Evolutionary conservation across 305 asterid species (phyloP), one percentile per base, ranked within the genome.

Genomic region (Solanum hybrid): DNA sequence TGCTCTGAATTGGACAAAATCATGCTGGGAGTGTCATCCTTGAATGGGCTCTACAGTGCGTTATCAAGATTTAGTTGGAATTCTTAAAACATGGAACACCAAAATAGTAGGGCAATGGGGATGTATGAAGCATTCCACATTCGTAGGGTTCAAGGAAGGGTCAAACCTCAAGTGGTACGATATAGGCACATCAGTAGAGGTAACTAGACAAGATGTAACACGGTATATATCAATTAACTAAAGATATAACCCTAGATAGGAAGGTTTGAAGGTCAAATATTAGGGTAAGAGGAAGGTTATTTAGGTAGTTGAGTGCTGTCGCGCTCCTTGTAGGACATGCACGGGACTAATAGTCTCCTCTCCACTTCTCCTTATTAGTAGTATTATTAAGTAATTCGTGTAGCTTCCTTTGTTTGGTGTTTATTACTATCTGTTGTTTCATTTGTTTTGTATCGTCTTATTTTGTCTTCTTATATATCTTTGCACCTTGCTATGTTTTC

Each of bases 1-100:
- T 2, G 1, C 0, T 5, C 0, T 51, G 7, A 0, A 5, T 51
- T 16, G 0, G 22, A 51, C 1, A 46, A 51, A 46, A 16, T 51
- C 3, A 1, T 51, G 8, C 0, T 51, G 8, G 1, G 7, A 51
- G 22, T 0, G 22, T 16, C 6, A 5, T 0, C 6, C 1, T 51
- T 0, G 0, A 2, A 51, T 51, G 64, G 8, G 0, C 8, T 0
- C 3, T 46, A 1, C 1, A 5, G 22, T 51, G 2, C 60, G 1
- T 51, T 14, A 5, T 6, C 3, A 14, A 51, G 0, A 51, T 51
- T 51, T 51, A 51, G 64, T 51, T 14, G 64, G 22, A 42, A 31
- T 31, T 31, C 32, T 31, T 51, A 51, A 46, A 27, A 81, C 0
- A 81, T 3, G 31, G 29, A 81, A 40, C 27, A 81, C 71, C 38